Conservation (phyloP, 805 yeast genomes). For the Suhomyces canberraensis region DNA sequence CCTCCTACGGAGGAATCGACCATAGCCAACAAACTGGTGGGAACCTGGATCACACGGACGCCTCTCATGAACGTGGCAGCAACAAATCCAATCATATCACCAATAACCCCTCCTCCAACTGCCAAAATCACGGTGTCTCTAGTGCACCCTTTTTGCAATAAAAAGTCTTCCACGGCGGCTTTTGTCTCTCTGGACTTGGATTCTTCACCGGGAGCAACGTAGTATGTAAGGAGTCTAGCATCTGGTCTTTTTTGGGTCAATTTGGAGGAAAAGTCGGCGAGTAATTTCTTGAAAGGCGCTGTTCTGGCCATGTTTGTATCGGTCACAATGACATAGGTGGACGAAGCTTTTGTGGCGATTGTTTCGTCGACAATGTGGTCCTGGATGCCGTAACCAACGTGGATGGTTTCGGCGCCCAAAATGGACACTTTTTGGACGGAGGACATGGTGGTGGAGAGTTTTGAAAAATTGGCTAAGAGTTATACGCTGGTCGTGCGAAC, state of each 20-base stretch:
- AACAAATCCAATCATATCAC: conserved; percentile 97
- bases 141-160: conserved; percentile 82
- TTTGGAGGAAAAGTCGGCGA: conserved; percentile 37
- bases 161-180: conserved; percentile 88
- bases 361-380: conserved; percentile 70
- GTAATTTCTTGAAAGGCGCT: conserved; percentile 54
- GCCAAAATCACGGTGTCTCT: conserved; percentile 94
- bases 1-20: conserved; percentile 98
- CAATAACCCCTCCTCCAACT: conserved; percentile 97
- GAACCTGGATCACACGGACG: conserved; percentile 87
- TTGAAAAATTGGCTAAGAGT: conserved; percentile 1
- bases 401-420: conserved; percentile 79
- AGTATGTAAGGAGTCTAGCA: conserved; percentile 68
- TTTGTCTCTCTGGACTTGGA: conserved; percentile 85
- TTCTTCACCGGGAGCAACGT: conserved; percentile 89
- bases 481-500: neutral
- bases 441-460: conserved; percentile 4
- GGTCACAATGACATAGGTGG: conserved; percentile 89
- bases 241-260: conserved; percentile 40
- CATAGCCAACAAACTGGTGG: conserved; percentile 93
- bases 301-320: conserved; percentile 75
- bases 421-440: conserved; percentile 59
- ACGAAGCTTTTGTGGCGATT: conserved; percentile 61
- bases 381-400: conserved; percentile 82
- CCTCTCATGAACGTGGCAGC: conserved; percentile 99